Evolutionary conservation across 163 green algal species (phyloP).

Genomic region (Chloromonas sp.): DNA sequence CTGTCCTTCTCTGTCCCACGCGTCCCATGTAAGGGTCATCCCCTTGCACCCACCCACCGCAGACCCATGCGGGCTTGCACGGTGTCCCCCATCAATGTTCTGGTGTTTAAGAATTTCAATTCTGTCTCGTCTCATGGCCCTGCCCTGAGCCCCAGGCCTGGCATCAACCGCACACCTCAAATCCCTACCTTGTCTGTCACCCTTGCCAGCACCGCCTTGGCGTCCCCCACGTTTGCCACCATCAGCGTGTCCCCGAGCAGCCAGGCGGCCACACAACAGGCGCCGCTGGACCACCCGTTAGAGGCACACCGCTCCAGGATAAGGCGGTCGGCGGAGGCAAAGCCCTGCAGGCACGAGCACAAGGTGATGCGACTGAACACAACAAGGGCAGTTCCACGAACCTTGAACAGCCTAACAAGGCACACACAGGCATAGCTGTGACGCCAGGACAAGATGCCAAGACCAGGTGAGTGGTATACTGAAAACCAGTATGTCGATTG

Average conservation of each 20-base stretch:
- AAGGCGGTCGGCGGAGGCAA: conserved; percentile 33
- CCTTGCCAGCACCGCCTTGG: conserved; percentile 3
- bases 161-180: no score
- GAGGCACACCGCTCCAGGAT: conserved; percentile 41
- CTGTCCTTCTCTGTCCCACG: no score
- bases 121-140: no score
- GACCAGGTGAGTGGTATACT: not conserved
- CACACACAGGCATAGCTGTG: not conserved
- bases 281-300: conserved; percentile 48
- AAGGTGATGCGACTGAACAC: not conserved
- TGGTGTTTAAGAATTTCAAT: no score
- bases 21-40: no score
- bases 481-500: not conserved
- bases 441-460: not conserved
- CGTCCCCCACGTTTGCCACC: conserved; percentile 5
- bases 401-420: not conserved
- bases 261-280: conserved; percentile 37
- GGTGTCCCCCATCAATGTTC: no score
- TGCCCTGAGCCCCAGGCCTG: no score
- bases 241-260: not conserved
- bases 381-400: not conserved
- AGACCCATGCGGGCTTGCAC: no score
- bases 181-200: not conserved
- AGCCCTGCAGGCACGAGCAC: conserved; percentile 29
- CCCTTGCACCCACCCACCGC: no score